These are phyloP conservation scores for Komagataea norvegica DNA, from an alignment of 1,139 yeast species.

Conservation along the genomic window DNA sequence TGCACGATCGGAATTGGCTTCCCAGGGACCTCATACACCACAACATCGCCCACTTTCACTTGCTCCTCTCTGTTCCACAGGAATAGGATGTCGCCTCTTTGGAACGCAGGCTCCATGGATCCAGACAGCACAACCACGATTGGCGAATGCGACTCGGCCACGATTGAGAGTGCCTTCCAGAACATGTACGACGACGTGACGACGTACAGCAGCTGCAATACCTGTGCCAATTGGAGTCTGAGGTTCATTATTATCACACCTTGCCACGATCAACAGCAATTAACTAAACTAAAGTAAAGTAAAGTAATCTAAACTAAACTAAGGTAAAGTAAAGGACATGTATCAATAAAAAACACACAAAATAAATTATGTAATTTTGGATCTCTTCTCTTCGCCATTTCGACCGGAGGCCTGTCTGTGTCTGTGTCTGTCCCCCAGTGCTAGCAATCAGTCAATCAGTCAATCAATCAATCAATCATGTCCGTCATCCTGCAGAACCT, in stretches of 20 bases:
- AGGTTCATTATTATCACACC: constrained; percentile 28
- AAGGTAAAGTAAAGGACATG: no score
- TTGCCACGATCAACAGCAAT: background rate
- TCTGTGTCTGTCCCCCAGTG: no score
- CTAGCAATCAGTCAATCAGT: no score
- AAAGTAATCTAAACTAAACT: no score
- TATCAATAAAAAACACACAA: no score
- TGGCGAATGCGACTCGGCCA: constrained; percentile 85
- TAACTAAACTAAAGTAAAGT: background rate
- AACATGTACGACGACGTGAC: constrained; percentile 86
- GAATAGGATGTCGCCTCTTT: constrained; percentile 90
- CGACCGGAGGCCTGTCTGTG: no score
- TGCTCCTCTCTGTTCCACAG: constrained; percentile 77
- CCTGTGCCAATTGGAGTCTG: constrained; percentile 44
- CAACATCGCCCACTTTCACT: constrained; percentile 87
- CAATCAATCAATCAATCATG: no score
- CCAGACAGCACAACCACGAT: constrained; percentile 96
- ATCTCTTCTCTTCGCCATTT: background rate
- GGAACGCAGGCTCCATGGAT: constrained; percentile 99
- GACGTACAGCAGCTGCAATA: constrained; percentile 69
- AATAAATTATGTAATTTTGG: no score
- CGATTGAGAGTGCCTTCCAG: constrained; percentile 79
- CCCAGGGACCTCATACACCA: constrained; percentile 83
- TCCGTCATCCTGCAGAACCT: constrained; percentile 3
- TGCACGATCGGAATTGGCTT: constrained; percentile 93